A percentile compares a stretch with the other conserved stretches of the same genome.
phyloP scores from a whole-genome alignment of 257 asterid genomes.

The Jacaranda copaia region DNA sequence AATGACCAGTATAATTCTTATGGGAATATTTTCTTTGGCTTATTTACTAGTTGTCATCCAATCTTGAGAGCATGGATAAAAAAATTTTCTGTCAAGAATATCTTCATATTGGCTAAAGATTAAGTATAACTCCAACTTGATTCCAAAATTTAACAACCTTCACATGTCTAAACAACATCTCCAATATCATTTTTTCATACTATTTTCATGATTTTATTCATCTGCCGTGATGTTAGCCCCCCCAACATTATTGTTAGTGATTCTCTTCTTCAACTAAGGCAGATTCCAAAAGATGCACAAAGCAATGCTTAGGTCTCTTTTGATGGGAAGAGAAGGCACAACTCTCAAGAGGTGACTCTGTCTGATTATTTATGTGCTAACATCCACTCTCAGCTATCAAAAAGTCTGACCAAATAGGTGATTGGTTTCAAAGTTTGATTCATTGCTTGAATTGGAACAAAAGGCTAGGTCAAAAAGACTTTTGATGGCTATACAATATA shows the following conservation, averaged over 20 bases:
- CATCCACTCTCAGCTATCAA: constrained; percentile 97
- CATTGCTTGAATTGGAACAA: constrained; percentile 99
- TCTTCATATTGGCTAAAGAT: too few relatives aligned
- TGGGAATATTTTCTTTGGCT: too few relatives aligned
- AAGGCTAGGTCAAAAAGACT: constrained; percentile 92
- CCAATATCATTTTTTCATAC: too few relatives aligned
- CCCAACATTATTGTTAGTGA: too few relatives aligned
- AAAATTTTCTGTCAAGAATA: not conserved
- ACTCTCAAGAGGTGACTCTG: constrained; percentile 87
- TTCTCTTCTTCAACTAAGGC: constrained; percentile 14
- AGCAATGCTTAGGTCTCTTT: constrained; percentile 98
- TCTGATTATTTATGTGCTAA: constrained; percentile 85
- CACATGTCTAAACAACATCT: too few relatives aligned
- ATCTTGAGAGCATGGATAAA: not conserved
- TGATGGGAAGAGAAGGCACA: constrained; percentile 99
- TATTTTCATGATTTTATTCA: too few relatives aligned
- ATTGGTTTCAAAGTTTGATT: constrained; percentile 94
- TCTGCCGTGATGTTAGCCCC: too few relatives aligned
- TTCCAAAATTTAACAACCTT: too few relatives aligned
- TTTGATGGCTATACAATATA: constrained; percentile 47
- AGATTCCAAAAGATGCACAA: constrained; percentile 94
- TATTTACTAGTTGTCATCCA: not conserved
- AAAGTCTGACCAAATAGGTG: constrained; percentile 91
- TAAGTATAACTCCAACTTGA: too few relatives aligned
- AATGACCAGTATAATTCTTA: too few relatives aligned